Conservation (phyloP, 345 rosid genomes). For the Euphorbia tirucalli region DNA sequence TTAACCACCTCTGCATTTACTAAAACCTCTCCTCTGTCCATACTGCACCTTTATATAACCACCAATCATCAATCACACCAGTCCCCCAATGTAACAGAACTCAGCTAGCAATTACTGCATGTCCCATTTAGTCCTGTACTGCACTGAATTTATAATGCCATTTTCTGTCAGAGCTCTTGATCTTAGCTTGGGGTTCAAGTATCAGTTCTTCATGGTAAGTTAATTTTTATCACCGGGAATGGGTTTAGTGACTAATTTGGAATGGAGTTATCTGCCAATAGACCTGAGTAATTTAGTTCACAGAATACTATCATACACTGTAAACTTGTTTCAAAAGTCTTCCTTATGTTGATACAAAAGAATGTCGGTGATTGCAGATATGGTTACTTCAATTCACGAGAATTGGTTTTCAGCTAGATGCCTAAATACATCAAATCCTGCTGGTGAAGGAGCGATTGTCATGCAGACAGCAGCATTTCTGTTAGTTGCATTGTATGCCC, state of each 20-base stretch:
- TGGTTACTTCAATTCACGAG: slow-evolving; percentile 75
- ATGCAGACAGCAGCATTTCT: slow-evolving; percentile 62
- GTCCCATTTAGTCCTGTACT: background rate
- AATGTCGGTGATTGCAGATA: slow-evolving; percentile 35
- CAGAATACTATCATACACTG: background rate
- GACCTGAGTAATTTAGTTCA: background rate
- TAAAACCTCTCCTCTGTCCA: too few relatives aligned
- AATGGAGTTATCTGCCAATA: background rate
- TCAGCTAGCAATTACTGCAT: background rate
- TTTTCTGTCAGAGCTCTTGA: background rate
- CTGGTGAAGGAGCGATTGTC: slow-evolving; percentile 85
- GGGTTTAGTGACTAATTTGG: too few relatives aligned
- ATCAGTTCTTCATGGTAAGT: too few relatives aligned
- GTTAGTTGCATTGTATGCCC: slow-evolving; percentile 70
- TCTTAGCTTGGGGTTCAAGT: background rate
- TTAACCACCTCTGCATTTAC: too few relatives aligned
- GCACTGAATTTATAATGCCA: too few relatives aligned
- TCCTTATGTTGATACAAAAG: too few relatives aligned
- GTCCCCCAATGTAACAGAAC: background rate
- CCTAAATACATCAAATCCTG: slow-evolving; percentile 51
- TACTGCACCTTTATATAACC: too few relatives aligned
- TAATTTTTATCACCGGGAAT: too few relatives aligned
- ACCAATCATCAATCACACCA: background rate
- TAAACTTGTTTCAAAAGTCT: too few relatives aligned
- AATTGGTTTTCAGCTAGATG: slow-evolving; percentile 83